These are phyloP conservation scores for Geosmithia flava DNA, from an alignment of 2,329 filamentous ascomycete genomes.

Conservation along the genomic window DNA sequence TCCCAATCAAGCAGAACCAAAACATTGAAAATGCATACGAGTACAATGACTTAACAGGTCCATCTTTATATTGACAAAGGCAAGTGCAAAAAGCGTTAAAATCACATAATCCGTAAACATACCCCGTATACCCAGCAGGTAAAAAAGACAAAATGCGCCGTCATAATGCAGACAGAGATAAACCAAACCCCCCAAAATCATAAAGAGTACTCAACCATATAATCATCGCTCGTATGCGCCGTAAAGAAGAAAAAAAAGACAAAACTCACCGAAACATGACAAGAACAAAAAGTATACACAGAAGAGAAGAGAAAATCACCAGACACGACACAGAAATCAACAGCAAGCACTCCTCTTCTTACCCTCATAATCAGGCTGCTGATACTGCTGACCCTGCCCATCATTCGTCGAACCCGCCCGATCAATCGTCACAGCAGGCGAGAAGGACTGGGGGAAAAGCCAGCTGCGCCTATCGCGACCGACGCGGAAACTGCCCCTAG, in stretches of 20 bases:
- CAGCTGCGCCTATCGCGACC: slow-evolving; percentile 46
- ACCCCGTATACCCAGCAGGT: too few species aligned
- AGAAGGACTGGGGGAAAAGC: slow-evolving; percentile 43
- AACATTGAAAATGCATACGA: too few species aligned
- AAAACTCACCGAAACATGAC: not conserved
- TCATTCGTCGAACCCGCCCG: not conserved
- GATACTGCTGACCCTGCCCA: slow-evolving; percentile 6
- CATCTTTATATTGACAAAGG: too few species aligned
- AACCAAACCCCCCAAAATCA: not conserved
- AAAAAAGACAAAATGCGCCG: not conserved
- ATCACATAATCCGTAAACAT: too few species aligned
- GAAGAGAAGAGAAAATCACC: too few species aligned
- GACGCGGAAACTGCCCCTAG: slow-evolving; percentile 40
- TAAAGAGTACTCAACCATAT: too few species aligned
- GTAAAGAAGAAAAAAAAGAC: not conserved
- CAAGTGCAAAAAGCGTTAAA: too few species aligned
- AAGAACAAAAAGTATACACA: not conserved
- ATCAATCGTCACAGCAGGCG: slow-evolving; percentile 36
- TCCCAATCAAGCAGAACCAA: too few species aligned
- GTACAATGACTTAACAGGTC: too few species aligned
- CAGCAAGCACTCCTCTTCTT: slow-evolving; percentile 17
- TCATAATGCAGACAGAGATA: not conserved
- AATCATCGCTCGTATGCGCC: not conserved
- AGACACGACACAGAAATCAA: slow-evolving; percentile 4
- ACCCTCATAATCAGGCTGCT: slow-evolving; percentile 8